Conservation (phyloP, 1,284 basidiomycete species). For the Moesziomyces antarcticus region DNA sequence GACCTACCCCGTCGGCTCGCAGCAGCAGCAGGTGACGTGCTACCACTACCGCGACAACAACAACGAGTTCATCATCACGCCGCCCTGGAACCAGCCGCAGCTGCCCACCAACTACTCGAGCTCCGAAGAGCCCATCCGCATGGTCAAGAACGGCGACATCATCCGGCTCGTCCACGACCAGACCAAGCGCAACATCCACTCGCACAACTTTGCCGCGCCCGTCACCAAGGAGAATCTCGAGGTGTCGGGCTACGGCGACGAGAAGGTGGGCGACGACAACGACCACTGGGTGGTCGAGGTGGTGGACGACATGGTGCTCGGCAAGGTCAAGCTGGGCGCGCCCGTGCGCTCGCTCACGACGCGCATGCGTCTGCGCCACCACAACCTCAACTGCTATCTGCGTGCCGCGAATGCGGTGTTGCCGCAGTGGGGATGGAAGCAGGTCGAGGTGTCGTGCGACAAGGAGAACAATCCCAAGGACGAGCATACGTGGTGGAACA, state of each 20-base stretch:
- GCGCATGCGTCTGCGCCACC: constrained; percentile 84
- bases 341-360: constrained; percentile 90
- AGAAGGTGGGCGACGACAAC: constrained; percentile 83
- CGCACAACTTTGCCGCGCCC: constrained; percentile 86
- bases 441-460: constrained; percentile 93
- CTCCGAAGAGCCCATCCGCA: constrained; percentile 69
- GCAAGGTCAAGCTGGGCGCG: constrained; percentile 73
- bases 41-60: constrained; percentile 99
- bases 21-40: constrained; percentile 96
- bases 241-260: constrained; percentile 91
- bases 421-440: constrained; percentile 99
- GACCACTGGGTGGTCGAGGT: constrained; percentile 95
- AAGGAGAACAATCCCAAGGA: constrained; percentile 87
- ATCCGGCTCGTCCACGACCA: constrained; percentile 83
- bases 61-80: constrained; percentile 89
- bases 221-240: constrained; percentile 90
- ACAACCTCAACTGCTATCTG: constrained; percentile 76
- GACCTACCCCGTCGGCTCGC: constrained; percentile 89
- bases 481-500: constrained; percentile 94
- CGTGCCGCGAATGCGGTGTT: constrained; percentile 87
- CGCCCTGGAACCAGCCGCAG: constrained; percentile 76
- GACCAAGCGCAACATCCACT: constrained; percentile 92
- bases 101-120: constrained; percentile 51
- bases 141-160: constrained; percentile 80
- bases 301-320: constrained; percentile 79